Evolutionary conservation across 2,329 filamentous ascomycete genomes (phyloP).

Genomic region (Aspergillus pseudonomiae): DNA sequence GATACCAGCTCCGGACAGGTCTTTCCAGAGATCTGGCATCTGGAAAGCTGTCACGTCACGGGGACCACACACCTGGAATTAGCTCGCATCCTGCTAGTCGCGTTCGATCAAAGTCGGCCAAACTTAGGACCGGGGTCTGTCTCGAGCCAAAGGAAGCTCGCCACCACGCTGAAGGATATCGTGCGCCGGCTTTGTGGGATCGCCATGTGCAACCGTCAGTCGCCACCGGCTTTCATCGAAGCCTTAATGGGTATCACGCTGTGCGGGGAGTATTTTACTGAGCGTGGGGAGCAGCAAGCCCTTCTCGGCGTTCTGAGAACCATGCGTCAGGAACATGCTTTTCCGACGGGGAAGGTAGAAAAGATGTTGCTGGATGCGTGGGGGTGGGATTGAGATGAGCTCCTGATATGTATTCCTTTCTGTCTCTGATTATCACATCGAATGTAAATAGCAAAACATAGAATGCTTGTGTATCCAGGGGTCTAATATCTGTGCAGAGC

Average conservation of each 20-base stretch:
- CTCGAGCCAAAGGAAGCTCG: slow-evolving; percentile 17
- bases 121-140: slow-evolving; percentile 46
- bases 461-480: not conserved
- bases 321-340: slow-evolving; percentile 55
- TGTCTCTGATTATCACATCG: not conserved
- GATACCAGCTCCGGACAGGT: slow-evolving; percentile 39
- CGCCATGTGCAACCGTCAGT: slow-evolving; percentile 48
- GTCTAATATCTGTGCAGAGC: too few relatives aligned
- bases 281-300: slow-evolving; percentile 27
- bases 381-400: not conserved
- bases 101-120: slow-evolving; percentile 59
- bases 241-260: slow-evolving; percentile 34
- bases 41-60: slow-evolving; percentile 61
- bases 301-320: slow-evolving; percentile 39
- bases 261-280: slow-evolving; percentile 35
- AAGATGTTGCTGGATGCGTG: slow-evolving; percentile 38
- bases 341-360: slow-evolving; percentile 55
- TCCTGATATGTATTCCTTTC: not conserved
- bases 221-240: slow-evolving; percentile 57
- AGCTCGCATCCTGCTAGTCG: slow-evolving; percentile 59
- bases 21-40: slow-evolving; percentile 63
- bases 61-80: slow-evolving; percentile 64
- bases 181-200: slow-evolving; percentile 62
- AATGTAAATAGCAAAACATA: not conserved
- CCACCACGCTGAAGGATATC: slow-evolving; percentile 39